Base-by-base conservation (phyloP, 192 early-diverging fungal species). In the Geranomyces variabilis region DNA sequence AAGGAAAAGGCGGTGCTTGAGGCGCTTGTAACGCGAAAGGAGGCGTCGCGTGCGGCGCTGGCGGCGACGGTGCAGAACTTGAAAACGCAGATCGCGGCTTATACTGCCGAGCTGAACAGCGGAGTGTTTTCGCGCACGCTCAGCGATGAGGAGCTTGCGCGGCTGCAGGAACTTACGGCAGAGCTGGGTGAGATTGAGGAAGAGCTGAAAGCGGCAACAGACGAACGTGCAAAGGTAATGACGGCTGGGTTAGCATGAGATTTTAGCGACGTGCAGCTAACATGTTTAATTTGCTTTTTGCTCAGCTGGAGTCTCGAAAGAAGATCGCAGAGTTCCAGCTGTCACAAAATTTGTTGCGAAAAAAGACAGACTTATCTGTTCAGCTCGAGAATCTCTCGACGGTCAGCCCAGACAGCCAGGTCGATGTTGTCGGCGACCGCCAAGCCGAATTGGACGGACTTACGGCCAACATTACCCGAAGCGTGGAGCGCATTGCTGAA, bases 281-380 rank as follows among this genome's bases (percentile, higher is more conserved):
- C n/a, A n/a, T n/a, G n/a, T n/a, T n/a, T 7, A 41, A 41, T 41
- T 41, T 41, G 36, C 10, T 41, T 41, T 41, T 41, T 10, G 3
- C 36, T 0, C 82, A 93, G 88, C 73, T 92, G 41, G 93, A 93
- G 66, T 77, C 83, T 13, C 80, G 84, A 9, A 93, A 91, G 45
- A 90, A 86, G 47, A 81, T 87, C 19, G 66, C 96, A 13, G 88
- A 92, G 69, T 89, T 87, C 73, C 88, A 90, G 73, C 77, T 96
- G 34, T 76, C 84, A 0, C 81, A 87, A 19, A 91, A 93, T 31
- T 77, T 97, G 65, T 75, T 81, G 30, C 83, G 90, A 53, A 79
- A 87, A 36, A 75, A 87, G 21, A 86, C 93, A 34, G 93, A 91
- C 47, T 73, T 93, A 36, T 68, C 83, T n/a, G 74, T 74, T 59